Conservation (phyloP, 108 stramenopile species). For the Discostella stelligeroides region DNA sequence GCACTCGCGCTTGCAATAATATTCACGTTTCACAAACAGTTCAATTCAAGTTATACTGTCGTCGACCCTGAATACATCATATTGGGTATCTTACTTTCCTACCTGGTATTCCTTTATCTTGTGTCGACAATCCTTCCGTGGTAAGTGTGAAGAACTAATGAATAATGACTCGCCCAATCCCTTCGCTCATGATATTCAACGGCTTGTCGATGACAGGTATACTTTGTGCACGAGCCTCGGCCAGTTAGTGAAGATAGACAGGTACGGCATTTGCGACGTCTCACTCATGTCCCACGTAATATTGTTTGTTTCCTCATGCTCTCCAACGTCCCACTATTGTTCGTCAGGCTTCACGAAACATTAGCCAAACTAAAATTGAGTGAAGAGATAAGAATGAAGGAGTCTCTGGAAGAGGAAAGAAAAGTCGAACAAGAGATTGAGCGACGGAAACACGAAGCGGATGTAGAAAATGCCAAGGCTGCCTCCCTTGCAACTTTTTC, state of each 20-base stretch:
- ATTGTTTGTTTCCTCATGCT: not conserved
- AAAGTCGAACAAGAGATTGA: slow-evolving; percentile 32
- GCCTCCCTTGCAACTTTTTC: not conserved
- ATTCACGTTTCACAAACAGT: slow-evolving; percentile 56
- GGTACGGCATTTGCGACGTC: slow-evolving; percentile 14
- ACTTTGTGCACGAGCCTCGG: slow-evolving; percentile 87
- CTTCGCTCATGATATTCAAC: slow-evolving; percentile 1
- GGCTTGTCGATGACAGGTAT: slow-evolving; percentile 44
- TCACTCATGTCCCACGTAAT: not conserved
- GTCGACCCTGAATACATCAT: not conserved
- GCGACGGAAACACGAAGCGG: slow-evolving; percentile 19
- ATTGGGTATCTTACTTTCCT: slow-evolving; percentile 51
- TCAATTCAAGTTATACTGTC: not conserved
- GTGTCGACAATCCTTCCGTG: slow-evolving; percentile 68
- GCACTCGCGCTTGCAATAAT: slow-evolving; percentile 78
- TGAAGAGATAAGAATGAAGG: slow-evolving; percentile 39
- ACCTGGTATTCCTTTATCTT: slow-evolving; percentile 60
- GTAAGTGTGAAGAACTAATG: slow-evolving; percentile 8
- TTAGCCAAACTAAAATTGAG: slow-evolving; percentile 40
- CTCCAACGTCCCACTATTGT: not conserved
- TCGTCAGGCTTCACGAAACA: slow-evolving; percentile 41
- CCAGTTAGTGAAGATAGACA: slow-evolving; percentile 68
- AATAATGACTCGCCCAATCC: not conserved
- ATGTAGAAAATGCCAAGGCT: slow-evolving; percentile 15
- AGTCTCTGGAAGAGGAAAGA: slow-evolving; percentile 34